Conservation (phyloP, 1,284 basidiomycete species). For the Calocybe gambosa region DNA sequence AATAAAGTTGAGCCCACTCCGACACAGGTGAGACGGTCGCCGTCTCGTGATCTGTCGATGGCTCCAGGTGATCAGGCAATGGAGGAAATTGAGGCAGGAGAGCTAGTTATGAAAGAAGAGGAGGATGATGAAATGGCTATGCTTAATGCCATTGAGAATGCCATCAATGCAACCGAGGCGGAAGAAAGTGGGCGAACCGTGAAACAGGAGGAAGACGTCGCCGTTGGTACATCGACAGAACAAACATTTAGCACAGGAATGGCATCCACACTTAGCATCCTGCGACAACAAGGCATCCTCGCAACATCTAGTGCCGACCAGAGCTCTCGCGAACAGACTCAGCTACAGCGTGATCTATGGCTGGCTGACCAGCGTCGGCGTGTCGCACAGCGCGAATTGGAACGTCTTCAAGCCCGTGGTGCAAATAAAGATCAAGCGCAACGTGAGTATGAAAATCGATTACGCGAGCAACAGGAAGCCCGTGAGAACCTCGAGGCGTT, state of each 20-base stretch:
- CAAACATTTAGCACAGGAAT: constrained; percentile 77
- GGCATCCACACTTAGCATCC: constrained; percentile 82
- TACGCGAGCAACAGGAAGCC: constrained; percentile 89
- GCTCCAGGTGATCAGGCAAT: constrained; percentile 55
- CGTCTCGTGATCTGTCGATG: constrained; percentile 51
- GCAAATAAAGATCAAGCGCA: constrained; percentile 90
- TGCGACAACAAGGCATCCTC: constrained; percentile 90
- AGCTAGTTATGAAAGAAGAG: constrained; percentile 70
- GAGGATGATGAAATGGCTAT: constrained; percentile 64
- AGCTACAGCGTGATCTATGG: constrained; percentile 88
- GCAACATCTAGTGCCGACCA: constrained; percentile 62
- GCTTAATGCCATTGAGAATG: constrained; percentile 66
- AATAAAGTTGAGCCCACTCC: constrained; percentile 26
- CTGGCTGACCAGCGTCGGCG: constrained; percentile 77
- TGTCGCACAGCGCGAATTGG: constrained; percentile 75
- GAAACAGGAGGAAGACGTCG: constrained; percentile 28
- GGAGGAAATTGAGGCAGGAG: constrained; percentile 76
- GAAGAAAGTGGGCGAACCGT: constrained; percentile 37
- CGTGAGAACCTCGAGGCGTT: constrained; percentile 78
- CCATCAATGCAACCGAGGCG: constrained; percentile 53
- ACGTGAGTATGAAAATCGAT: constrained; percentile 90
- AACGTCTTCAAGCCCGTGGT: constrained; percentile 68
- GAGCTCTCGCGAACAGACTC: constrained; percentile 74
- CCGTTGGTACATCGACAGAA: constrained; percentile 57
- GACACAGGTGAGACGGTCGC: constrained; percentile 32